Evolutionary conservation across 169 alveolate species (phyloP).

Genomic region (Cryptosporidium tyzzeri): DNA sequence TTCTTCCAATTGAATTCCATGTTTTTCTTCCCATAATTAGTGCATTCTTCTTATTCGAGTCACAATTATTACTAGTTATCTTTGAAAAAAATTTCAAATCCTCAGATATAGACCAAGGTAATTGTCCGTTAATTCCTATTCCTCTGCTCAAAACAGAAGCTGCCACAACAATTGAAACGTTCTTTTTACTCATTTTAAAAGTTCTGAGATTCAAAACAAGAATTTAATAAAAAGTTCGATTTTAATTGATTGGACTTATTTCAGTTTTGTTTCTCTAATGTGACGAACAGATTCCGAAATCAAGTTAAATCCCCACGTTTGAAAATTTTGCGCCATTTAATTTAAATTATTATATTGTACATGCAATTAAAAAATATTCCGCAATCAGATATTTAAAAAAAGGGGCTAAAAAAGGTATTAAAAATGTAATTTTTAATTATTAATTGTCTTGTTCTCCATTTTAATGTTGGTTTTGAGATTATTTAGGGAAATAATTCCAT

Average conservation of each 20-base stretch:
- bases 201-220: neutral
- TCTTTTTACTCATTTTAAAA: neutral
- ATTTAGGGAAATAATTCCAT: no score
- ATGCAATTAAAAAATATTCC: neutral
- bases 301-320: neutral
- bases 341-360: neutral
- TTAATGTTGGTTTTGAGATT: neutral
- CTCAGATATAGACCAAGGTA: conserved; percentile 60
- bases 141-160: conserved; percentile 38
- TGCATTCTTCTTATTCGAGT: conserved; percentile 82
- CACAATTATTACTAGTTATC: conserved; percentile 17
- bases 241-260: neutral
- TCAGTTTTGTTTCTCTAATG: neutral
- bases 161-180: conserved; percentile 34
- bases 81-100: conserved; percentile 29
- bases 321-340: neutral
- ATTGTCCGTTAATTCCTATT: conserved; percentile 23
- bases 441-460: no score
- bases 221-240: neutral
- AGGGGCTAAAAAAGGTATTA: no score
- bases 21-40: conserved; percentile 96
- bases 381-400: neutral
- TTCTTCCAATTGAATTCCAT: conserved; percentile 92
- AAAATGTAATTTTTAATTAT: no score
- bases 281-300: neutral